Evolutionary conservation across 345 rosid species (phyloP).

Genomic region (Linum tenue): DNA sequence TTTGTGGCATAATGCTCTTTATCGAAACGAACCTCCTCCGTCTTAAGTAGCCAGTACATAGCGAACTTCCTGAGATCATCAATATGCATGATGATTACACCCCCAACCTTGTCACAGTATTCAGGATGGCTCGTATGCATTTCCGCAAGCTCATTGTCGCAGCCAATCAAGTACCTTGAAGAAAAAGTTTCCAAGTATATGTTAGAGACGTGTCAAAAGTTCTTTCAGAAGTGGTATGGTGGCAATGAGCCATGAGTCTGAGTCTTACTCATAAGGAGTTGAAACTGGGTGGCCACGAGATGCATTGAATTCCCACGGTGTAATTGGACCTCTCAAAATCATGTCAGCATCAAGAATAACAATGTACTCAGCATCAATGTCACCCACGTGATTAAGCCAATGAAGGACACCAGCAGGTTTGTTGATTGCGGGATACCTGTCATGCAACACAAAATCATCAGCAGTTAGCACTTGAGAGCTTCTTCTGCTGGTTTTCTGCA

Average conservation of each 20-base stretch:
- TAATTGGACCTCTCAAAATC: constrained; percentile 90
- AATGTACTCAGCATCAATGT: constrained; percentile 75
- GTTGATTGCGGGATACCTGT: constrained; percentile 98
- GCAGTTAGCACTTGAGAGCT: too few relatives aligned
- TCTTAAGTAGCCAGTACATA: constrained; percentile 86
- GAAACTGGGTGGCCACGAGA: constrained; percentile 92
- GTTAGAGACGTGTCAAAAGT: not conserved
- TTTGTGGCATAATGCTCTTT: constrained; percentile 84
- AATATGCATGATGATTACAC: constrained; percentile 92
- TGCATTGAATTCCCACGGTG: constrained; percentile 96
- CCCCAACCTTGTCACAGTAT: constrained; percentile 96
- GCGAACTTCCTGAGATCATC: constrained; percentile 89
- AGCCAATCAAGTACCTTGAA: constrained; percentile 85
- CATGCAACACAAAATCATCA: constrained; percentile 3
- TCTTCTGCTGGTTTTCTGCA: too few relatives aligned
- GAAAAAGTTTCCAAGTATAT: not conserved
- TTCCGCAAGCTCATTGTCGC: constrained; percentile 87
- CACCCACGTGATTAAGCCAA: constrained; percentile 84
- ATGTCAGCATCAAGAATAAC: constrained; percentile 98
- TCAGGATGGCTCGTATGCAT: constrained; percentile 89
- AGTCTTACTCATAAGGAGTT: constrained; percentile 89
- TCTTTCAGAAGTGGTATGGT: not conserved
- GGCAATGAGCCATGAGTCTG: too few relatives aligned
- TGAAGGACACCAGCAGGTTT: constrained; percentile 97
- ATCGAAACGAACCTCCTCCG: constrained; percentile 95